Evolutionary conservation across 2,329 filamentous ascomycete species (phyloP), one percentile per base, ranked within the genome.

Genomic region (Pseudogymnoascus sp.): DNA sequence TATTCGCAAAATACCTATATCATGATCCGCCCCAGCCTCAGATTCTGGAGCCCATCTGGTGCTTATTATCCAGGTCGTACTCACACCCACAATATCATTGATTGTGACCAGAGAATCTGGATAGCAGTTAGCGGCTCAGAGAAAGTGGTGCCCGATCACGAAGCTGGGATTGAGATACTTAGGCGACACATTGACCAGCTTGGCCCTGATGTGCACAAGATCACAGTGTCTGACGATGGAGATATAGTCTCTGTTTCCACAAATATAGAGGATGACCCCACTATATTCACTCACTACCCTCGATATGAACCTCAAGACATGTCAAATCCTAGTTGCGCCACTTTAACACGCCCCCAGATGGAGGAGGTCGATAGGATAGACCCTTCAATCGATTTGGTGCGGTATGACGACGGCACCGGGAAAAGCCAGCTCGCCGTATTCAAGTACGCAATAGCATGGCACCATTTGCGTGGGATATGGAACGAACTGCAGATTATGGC

Each of bases 401-500:
- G 42, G 19, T 46, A 46, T 7, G 19, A 23, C 23, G 42, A 46
- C 6, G 21, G 21, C 21, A 11, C 21, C 21, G 42, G 42, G 1
- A 15, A 15, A 23, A 15, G 2, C 19, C 19, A 46, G 42, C 42
- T 46, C 11, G 42, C 19, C 19, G 7, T 46, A 13, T 46, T 46
- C 13, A 46, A 46, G 21, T 46, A 46, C 4, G 2, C 19, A 15
- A 7, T 46, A 5, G 26, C 26, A 15, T 26, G 1, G 2, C 11
- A 15, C 0, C 19, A 19, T 13, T 21, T 23, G 21, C 6, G 1
- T 23, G 2, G 3, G 11, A 46, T 46, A 6, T 78, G 75, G 75
- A 46, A 74, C 26, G 76, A 78, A 66, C 68, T 75, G 68, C 74
- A 74, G 62, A 64, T 75, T 5, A 70, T 70, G 66, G 71, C 73